A percentile compares a stretch with the other conserved stretches of the same genome.
phyloP scores from a whole-genome alignment of 805 yeast genomes.

The Candida silvatica region DNA sequence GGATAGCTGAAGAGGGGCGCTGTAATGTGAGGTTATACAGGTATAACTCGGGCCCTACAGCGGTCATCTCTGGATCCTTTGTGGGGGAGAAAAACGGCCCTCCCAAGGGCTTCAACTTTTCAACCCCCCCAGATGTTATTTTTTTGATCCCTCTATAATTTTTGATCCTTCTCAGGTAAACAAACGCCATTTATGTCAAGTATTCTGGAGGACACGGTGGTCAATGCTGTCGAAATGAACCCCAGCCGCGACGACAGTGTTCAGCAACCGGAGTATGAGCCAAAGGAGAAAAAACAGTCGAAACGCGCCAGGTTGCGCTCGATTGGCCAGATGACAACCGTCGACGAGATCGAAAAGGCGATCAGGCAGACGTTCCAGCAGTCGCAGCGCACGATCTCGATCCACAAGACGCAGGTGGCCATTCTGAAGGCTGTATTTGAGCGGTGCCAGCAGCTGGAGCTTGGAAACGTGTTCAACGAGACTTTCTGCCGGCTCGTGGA shows the following conservation, averaged over 20 bases:
- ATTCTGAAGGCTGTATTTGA: conserved; percentile 51
- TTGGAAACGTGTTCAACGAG: conserved; percentile 50
- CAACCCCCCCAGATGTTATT: too few species aligned
- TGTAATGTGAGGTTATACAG: conserved; percentile 69
- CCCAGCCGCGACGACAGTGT: background rate
- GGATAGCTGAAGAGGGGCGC: conserved; percentile 43
- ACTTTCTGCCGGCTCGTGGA: conserved; percentile 55
- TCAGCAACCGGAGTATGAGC: background rate
- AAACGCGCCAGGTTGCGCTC: too few species aligned
- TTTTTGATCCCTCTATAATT: too few species aligned
- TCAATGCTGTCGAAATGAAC: background rate
- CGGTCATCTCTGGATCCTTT: too few species aligned
- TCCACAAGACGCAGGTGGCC: conserved; percentile 68
- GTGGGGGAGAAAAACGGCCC: too few species aligned
- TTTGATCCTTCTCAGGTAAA: too few species aligned
- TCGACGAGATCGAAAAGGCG: conserved; percentile 36
- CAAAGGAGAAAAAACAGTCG: too few species aligned
- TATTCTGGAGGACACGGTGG: too few species aligned
- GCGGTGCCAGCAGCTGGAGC: conserved; percentile 42
- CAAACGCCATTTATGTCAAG: too few species aligned
- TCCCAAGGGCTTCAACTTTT: too few species aligned
- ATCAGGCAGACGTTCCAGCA: conserved; percentile 70
- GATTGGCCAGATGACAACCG: background rate
- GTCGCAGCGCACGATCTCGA: conserved; percentile 64
- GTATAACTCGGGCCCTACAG: conserved; percentile 28